Evolutionary conservation across 495 filamentous ascomycete genomes (phyloP).

Genomic region (Parathielavia appendiculata): DNA sequence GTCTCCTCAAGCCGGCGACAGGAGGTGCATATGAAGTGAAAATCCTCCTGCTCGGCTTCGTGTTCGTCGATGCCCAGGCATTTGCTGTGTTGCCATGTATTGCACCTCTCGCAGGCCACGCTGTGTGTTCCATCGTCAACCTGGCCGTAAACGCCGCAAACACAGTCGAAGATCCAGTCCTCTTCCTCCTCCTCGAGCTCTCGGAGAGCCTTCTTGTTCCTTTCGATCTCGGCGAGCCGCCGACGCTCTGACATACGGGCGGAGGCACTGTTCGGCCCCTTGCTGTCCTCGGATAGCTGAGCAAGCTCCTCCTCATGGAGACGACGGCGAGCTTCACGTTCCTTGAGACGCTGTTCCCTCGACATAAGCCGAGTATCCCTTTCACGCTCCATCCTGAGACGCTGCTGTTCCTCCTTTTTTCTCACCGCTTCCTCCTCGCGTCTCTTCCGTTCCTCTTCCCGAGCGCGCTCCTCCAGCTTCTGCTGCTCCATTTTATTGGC

Average conservation of each 20-base stretch:
- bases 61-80: conserved; percentile 74
- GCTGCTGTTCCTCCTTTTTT: conserved; percentile 61
- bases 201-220: conserved; percentile 65
- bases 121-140: conserved; percentile 91
- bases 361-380: conserved; percentile 77
- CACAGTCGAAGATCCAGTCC: conserved; percentile 92
- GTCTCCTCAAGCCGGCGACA: conserved; percentile 54
- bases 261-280: conserved; percentile 56
- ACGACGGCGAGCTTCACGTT: conserved; percentile 74
- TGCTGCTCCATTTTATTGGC: conserved; percentile 76
- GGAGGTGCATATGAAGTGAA: conserved; percentile 77
- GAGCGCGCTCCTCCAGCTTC: conserved; percentile 62
- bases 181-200: conserved; percentile 69
- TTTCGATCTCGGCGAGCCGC: conserved; percentile 70
- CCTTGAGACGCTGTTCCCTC: conserved; percentile 74
- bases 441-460: conserved; percentile 66
- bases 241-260: conserved; percentile 72
- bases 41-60: conserved; percentile 79
- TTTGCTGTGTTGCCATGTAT: conserved; percentile 91
- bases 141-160: conserved; percentile 82
- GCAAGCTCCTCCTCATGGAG: conserved; percentile 79
- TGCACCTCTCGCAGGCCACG: conserved; percentile 91
- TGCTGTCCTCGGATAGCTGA: conserved; percentile 70
- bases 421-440: conserved; percentile 60
- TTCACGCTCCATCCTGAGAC: conserved; percentile 63